A percentile compares a stretch with the other conserved stretches of the same genome.
These are phyloP conservation scores for Emmonsiellopsis sp. DNA, from an alignment of 2,329 filamentous ascomycete species.

Conservation along the genomic window DNA sequence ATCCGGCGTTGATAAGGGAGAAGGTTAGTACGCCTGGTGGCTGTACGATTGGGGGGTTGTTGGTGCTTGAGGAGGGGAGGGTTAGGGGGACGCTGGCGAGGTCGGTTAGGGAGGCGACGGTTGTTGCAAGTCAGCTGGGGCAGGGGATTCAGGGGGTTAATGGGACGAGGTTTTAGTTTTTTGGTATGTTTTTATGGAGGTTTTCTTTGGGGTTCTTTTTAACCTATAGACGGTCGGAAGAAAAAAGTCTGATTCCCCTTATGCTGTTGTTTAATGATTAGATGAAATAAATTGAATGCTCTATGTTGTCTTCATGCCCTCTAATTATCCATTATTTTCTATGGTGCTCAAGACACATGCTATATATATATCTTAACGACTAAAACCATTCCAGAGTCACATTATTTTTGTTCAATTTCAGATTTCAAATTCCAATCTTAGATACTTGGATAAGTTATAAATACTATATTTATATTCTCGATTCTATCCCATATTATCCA, in stretches of 20 bases:
- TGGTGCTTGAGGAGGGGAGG: constrained; percentile 51
- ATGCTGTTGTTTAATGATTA: not conserved
- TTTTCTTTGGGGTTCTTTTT: not conserved
- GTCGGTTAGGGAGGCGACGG: constrained; percentile 52
- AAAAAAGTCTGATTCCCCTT: not conserved
- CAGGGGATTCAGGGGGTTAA: constrained; percentile 45
- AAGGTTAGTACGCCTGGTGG: constrained; percentile 55
- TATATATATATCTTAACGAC: not conserved
- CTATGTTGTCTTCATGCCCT: not conserved
- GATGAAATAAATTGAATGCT: not conserved
- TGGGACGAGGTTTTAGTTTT: constrained; percentile 27
- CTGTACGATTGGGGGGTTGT: constrained; percentile 53
- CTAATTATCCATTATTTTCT: no score
- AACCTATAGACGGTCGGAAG: not conserved
- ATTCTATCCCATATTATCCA: no score
- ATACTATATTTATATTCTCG: no score
- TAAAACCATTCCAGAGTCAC: no score
- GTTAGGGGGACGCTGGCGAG: constrained; percentile 46
- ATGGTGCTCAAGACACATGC: no score
- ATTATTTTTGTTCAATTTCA: no score
- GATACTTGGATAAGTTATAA: no score
- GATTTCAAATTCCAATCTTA: no score
- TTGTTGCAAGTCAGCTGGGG: constrained; percentile 47
- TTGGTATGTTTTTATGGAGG: not conserved
- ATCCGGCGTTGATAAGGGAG: constrained; percentile 51